phyloP scores from a whole-genome alignment of 1,284 basidiomycete genomes.

The Takashimella tepidaria region DNA sequence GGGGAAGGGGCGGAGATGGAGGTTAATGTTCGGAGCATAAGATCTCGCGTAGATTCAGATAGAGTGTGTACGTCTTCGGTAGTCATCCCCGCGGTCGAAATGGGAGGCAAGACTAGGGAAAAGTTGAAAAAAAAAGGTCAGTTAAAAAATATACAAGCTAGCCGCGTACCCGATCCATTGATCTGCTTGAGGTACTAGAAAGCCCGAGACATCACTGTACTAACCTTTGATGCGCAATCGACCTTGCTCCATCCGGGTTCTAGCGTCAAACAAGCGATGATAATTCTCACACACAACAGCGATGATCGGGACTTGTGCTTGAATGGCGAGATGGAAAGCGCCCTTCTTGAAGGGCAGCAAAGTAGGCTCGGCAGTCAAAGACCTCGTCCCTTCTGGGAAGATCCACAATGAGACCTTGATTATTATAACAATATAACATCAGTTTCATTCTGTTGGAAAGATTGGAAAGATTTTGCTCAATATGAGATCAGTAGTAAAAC shows the following conservation, averaged over 20 bases:
- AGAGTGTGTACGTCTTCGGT: slow-evolving; percentile 49
- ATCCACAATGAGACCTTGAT: slow-evolving; percentile 79
- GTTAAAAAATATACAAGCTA: slow-evolving; percentile 65
- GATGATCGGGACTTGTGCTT: slow-evolving; percentile 73
- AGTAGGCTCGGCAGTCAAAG: slow-evolving; percentile 59
- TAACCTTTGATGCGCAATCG: slow-evolving; percentile 74
- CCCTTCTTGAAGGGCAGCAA: slow-evolving; percentile 95
- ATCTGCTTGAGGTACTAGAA: slow-evolving; percentile 3
- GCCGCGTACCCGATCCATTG: too few species aligned
- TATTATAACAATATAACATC: not conserved
- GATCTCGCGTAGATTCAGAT: slow-evolving; percentile 45
- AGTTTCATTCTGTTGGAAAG: not conserved
- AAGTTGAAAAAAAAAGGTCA: slow-evolving; percentile 56
- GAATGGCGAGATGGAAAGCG: slow-evolving; percentile 91
- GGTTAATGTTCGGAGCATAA: slow-evolving; percentile 48
- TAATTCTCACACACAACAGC: slow-evolving; percentile 95
- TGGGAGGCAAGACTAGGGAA: slow-evolving; percentile 50
- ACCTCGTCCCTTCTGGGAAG: slow-evolving; percentile 89
- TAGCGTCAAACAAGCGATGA: slow-evolving; percentile 69
- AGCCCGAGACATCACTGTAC: too few species aligned
- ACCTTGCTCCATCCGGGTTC: slow-evolving; percentile 71
- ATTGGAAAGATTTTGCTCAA: too few species aligned
- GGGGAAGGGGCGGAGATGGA: slow-evolving; percentile 37
- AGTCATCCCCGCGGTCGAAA: slow-evolving; percentile 50
- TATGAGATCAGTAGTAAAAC: too few species aligned